Evolutionary conservation across 352 stramenopile genomes (phyloP), one percentile per base, ranked within the genome.

Genomic region (Hyaloperonospora brassicae): DNA sequence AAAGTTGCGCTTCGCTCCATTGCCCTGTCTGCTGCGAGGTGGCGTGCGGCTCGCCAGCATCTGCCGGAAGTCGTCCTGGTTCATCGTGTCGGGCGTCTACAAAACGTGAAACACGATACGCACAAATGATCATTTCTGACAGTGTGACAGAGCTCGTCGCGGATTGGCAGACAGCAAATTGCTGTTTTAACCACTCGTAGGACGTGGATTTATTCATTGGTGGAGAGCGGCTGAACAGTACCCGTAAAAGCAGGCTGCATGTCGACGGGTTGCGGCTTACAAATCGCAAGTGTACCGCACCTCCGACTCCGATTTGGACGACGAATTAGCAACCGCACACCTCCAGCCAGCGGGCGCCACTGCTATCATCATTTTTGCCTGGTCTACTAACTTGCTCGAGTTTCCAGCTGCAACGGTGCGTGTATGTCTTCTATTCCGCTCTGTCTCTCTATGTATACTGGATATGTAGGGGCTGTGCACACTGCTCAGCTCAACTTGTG

Each of bases 21-120:
- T 84, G 34, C 47, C 52, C 25, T 52, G 36, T 13, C 52, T 46
- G 23, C 44, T 51, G 41, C 43, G 49, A 5, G 36, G 53, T 22
- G 58, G 43, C 39, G 55, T 59, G 30, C 65, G 58, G 11, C 50
- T 66, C 36, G 65, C 58, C 34, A 91, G 47, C 58, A 91, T 53
- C 50, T 75, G 67, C 43, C 80, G 68, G 53, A 91, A 91, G 69
- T 87, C 80, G 55, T 86, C 75, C 60, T 91, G 80, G 59, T 87
- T 85, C 79, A 89, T 89, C 40, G 13, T 46, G 22, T 1, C 6
- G 1, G 12, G 3, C 10, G 6, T 2, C 39, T 35, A 10, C 14
- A 39, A 39, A 12, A 21, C 11, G 27, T 11, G 14, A 41, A 17
- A 45, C 40, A 55, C 17, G 25, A 61, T 59, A 17, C 25, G 8